Conservation (phyloP, 2,329 filamentous ascomycete genomes). For the Clonostachys rhizophaga region DNA sequence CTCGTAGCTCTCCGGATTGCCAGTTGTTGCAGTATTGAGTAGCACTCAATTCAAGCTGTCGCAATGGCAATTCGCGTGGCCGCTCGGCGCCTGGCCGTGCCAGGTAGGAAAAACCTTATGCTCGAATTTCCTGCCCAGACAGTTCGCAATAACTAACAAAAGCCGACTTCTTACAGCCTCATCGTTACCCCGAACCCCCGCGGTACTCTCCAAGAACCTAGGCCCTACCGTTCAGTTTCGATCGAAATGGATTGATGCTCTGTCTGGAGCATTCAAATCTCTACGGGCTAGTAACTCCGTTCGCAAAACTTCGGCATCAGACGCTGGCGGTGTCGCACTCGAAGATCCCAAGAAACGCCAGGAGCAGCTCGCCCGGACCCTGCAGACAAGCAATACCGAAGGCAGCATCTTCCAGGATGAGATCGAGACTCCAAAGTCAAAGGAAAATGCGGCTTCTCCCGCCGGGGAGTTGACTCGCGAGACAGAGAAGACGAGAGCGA, state of each 20-base stretch:
- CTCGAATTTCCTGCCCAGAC: too few relatives aligned
- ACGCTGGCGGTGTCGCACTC: conserved; percentile 23
- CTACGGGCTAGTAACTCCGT: conserved; percentile 10
- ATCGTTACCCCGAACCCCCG: conserved; percentile 9
- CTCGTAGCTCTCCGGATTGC: too few relatives aligned
- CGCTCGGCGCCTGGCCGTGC: conserved; percentile 53
- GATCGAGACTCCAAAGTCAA: conserved; percentile 23
- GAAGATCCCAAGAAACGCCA: conserved; percentile 35
- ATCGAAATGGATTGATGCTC: conserved; percentile 29
- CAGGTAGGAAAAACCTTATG: conserved; percentile 40
- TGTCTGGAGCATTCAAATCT: neutral
- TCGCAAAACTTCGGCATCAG: conserved; percentile 15
- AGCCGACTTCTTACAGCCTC: conserved; percentile 9
- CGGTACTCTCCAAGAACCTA: conserved; percentile 12
- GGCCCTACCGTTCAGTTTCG: conserved; percentile 14
- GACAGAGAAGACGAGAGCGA: conserved; percentile 29
- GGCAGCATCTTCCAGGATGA: conserved; percentile 62
- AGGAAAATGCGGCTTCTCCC: conserved; percentile 13
- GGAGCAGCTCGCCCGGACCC: conserved; percentile 23
- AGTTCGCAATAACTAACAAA: too few relatives aligned
- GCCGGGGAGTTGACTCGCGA: conserved; percentile 7
- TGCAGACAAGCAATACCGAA: conserved; percentile 23
- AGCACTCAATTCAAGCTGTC: conserved; percentile 4
- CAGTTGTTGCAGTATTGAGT: too few relatives aligned
- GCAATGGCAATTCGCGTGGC: conserved; percentile 64